Evolutionary conservation across 331 rosid genomes (phyloP).

Genomic region (Ulmus americana): DNA sequence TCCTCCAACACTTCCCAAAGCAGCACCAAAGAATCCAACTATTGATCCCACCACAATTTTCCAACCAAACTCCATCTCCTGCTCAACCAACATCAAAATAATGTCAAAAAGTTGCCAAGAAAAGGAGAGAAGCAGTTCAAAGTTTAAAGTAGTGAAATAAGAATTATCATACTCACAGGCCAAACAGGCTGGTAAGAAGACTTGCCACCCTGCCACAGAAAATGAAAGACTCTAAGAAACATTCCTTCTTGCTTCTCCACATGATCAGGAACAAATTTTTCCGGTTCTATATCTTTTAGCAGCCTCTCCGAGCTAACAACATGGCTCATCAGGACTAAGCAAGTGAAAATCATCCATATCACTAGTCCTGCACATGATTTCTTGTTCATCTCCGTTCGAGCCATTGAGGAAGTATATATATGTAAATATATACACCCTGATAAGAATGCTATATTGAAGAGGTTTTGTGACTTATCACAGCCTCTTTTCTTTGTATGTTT

Average conservation of each 20-base stretch:
- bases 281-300: conserved; percentile 35
- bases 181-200: conserved; percentile 63
- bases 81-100: conserved; percentile 23
- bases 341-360: conserved; percentile 33
- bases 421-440: neutral
- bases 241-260: conserved; percentile 22
- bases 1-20: conserved; percentile 79
- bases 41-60: conserved; percentile 52
- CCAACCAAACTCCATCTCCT: conserved; percentile 81
- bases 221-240: conserved; percentile 29
- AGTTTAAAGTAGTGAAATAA: too few species aligned
- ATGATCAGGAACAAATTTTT: conserved; percentile 5
- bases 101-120: neutral
- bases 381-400: conserved; percentile 20
- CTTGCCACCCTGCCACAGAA: conserved; percentile 48
- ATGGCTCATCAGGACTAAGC: conserved; percentile 36
- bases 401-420: conserved; percentile 32
- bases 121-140: too few species aligned
- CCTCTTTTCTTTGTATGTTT: conserved; percentile 4
- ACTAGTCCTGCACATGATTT: conserved; percentile 25
- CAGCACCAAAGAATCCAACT: conserved; percentile 76
- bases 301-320: conserved; percentile 43
- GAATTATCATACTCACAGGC: conserved; percentile 48
- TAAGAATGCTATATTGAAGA: conserved; percentile 5
- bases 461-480: neutral